Conservation (phyloP, 2,329 filamentous ascomycete species). For the Mycosphaerella arachidis region DNA sequence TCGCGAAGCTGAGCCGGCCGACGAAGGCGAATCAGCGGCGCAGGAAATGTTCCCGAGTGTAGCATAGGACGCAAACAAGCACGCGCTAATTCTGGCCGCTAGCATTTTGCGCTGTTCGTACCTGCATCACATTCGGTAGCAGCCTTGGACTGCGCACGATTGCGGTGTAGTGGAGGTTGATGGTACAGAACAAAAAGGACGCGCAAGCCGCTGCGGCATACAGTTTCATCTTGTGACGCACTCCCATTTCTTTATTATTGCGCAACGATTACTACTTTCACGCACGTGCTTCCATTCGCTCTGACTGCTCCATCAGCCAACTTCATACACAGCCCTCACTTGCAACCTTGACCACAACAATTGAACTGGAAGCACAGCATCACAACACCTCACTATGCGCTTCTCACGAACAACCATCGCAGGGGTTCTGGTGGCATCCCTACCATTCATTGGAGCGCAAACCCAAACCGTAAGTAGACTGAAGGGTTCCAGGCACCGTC, state of each 20-base stretch:
- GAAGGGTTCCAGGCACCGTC: background rate
- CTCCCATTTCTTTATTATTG: background rate
- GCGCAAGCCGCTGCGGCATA: background rate
- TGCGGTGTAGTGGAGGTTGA: background rate
- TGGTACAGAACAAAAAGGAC: background rate
- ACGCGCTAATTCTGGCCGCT: background rate
- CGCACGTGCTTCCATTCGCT: background rate
- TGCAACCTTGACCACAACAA: background rate
- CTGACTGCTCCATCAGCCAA: background rate
- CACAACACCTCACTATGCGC: slow-evolving; percentile 27
- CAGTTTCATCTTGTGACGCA: background rate
- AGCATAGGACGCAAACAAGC: background rate
- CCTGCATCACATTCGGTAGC: background rate
- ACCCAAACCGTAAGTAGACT: slow-evolving; percentile 52
- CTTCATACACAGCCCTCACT: background rate
- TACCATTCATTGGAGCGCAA: slow-evolving; percentile 59
- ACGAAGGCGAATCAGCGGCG: background rate
- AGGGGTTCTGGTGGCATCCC: slow-evolving; percentile 34
- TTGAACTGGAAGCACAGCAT: background rate
- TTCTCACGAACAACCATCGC: slow-evolving; percentile 24
- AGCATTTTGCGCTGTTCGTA: background rate
- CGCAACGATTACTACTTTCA: background rate
- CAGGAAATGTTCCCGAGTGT: background rate
- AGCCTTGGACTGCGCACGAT: background rate
- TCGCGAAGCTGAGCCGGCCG: background rate